These are phyloP conservation scores for Truncatella angustata DNA, from an alignment of 2,329 filamentous ascomycete species.

Conservation along the genomic window DNA sequence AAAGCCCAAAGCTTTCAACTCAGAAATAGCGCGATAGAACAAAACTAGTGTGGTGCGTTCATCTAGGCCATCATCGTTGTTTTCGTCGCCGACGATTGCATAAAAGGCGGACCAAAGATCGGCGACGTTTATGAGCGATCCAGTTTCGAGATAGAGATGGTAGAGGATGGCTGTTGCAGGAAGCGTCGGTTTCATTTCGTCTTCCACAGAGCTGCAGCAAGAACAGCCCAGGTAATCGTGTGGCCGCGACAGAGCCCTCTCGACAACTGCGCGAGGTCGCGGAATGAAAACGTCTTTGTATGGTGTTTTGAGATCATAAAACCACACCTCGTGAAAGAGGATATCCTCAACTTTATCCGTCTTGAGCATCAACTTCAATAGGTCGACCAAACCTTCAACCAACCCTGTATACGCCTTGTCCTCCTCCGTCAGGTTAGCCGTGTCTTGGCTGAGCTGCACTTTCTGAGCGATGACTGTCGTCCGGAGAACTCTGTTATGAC, in stretches of 20 bases:
- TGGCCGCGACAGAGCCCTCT: slow-evolving; percentile 68
- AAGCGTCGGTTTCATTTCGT: slow-evolving; percentile 56
- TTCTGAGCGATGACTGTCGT: slow-evolving; percentile 80
- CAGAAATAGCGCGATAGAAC: slow-evolving; percentile 84
- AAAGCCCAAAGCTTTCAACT: slow-evolving; percentile 82
- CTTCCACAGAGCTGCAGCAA: slow-evolving; percentile 57
- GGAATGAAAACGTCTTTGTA: slow-evolving; percentile 74
- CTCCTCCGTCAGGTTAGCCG: slow-evolving; percentile 65
- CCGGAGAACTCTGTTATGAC: slow-evolving; percentile 66
- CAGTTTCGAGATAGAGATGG: slow-evolving; percentile 75
- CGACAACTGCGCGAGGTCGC: slow-evolving; percentile 66
- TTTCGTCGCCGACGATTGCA: slow-evolving; percentile 53
- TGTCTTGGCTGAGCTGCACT: slow-evolving; percentile 75
- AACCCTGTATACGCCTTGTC: slow-evolving; percentile 69
- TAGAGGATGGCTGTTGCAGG: slow-evolving; percentile 74
- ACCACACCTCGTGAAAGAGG: slow-evolving; percentile 69
- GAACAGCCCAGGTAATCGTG: slow-evolving; percentile 75
- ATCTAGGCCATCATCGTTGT: slow-evolving; percentile 40
- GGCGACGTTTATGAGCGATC: slow-evolving; percentile 72
- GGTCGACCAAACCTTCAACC: slow-evolving; percentile 54
- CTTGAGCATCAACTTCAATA: slow-evolving; percentile 38
- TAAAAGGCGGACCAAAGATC: slow-evolving; percentile 79
- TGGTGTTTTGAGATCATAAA: slow-evolving; percentile 71
- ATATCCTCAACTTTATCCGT: slow-evolving; percentile 42
- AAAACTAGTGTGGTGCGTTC: slow-evolving; percentile 64